Evolutionary conservation across 2,329 filamentous ascomycete species (phyloP).

Genomic region (Podosphaera xanthii): DNA sequence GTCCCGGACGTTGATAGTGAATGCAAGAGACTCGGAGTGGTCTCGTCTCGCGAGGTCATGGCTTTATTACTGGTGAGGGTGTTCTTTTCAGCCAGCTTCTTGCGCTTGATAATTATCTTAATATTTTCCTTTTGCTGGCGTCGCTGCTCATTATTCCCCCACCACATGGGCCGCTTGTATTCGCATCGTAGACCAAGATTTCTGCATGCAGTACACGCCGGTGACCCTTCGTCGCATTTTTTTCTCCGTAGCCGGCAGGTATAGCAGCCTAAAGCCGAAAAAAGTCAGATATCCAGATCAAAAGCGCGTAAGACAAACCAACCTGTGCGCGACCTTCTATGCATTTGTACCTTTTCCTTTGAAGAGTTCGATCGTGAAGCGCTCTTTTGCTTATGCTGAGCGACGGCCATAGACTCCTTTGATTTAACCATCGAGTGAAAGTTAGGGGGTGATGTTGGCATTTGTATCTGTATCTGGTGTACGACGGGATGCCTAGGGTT

Average conservation of each 20-base stretch:
- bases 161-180: constrained; percentile 94
- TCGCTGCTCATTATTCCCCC: constrained; percentile 77
- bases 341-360: constrained; percentile 65
- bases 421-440: constrained; percentile 20
- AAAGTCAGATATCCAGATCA: constrained; percentile 12
- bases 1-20: constrained; percentile 63
- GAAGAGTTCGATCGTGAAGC: constrained; percentile 30
- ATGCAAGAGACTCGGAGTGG: constrained; percentile 58
- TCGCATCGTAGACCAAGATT: constrained; percentile 65
- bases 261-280: constrained; percentile 32
- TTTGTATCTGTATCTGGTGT: constrained; percentile 21
- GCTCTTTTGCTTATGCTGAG: constrained; percentile 36
- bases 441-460: constrained; percentile 44
- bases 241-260: constrained; percentile 44
- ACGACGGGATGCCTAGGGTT: constrained; percentile 10
- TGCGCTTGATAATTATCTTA: constrained; percentile 93
- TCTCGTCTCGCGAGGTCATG: constrained; percentile 26
- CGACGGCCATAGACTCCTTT: constrained; percentile 30
- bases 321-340: constrained; percentile 88
- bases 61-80: constrained; percentile 26
- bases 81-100: constrained; percentile 78
- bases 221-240: constrained; percentile 44
- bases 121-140: constrained; percentile 79
- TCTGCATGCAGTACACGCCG: constrained; percentile 41
- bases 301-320: constrained; percentile 20